Evolutionary conservation across 495 filamentous ascomycete species (phyloP), one percentile per base, ranked within the genome.

Genomic region (Baudoinia panamericana): DNA sequence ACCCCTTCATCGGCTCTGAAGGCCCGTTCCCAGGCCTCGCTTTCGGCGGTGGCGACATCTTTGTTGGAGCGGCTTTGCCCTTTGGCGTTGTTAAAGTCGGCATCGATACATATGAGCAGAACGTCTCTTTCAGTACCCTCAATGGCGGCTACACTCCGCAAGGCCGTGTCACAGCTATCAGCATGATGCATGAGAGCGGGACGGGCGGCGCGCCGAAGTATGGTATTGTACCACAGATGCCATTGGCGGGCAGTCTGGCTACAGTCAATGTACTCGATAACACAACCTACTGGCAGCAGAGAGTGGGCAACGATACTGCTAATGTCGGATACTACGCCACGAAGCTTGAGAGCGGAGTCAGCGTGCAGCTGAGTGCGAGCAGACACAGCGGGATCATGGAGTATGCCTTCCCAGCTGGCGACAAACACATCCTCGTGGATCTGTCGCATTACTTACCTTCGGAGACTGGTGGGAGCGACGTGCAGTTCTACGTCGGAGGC

Each of bases 121-220:
- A 57, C 15, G 40, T 54, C 3, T 50, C 51, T n/a, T 46, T 53
- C 27, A 50, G 50, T 29, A 54, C 57, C 7, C 38, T 55, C 33
- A 61, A 61, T 52, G 56, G 56, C 30, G 58, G 58, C 5, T 58
- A 53, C 41, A 57, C 56, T 12, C 58, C 58, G 5, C 24, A 51
- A 30, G 58, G 56, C 28, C 42, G 44, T 9, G 55, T 62, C 15
- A 59, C 56, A 2, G 58, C 48, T 16, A 54, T 59, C 23, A 51
- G 25, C 15, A 51, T 55, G 53, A 55, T 59, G 29, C 58, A 61
- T 37, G 58, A 54, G 29, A 51, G 42, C 10, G 57, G 59, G 9
- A 62, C 59, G 0, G 59, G 59, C 10, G 59, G 59, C 15, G 51
- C 45, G 0, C 51, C 59, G 10, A 62, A 60, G 42, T 62, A 62